Conservation (phyloP, 805 yeast genomes). For the Yarrowia osloensis region DNA sequence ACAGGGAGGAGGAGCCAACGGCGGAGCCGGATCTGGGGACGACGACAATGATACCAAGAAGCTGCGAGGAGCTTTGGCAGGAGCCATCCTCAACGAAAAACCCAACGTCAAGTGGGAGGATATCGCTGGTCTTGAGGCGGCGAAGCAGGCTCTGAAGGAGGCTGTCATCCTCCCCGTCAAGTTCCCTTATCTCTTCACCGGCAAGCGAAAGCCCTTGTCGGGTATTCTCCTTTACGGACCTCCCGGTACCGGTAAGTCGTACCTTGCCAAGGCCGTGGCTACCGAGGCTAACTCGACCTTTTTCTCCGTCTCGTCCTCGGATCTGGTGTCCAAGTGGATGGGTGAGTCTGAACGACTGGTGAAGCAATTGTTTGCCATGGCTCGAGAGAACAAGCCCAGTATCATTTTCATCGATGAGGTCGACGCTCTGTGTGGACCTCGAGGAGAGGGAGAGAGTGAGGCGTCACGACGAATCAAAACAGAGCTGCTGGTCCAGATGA, state of each 20-base stretch:
- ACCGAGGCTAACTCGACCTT: constrained; percentile 97
- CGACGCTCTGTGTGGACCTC: constrained; percentile 95
- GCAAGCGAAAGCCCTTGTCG: constrained; percentile 87
- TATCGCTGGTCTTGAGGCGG: constrained; percentile 92
- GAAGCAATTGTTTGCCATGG: constrained; percentile 92
- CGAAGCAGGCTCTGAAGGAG: constrained; percentile 95
- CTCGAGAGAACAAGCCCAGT: constrained; percentile 92
- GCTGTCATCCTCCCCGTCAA: constrained; percentile 95
- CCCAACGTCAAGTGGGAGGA: constrained; percentile 95
- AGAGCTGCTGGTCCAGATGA: constrained; percentile 95
- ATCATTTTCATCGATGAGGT: constrained; percentile 97
- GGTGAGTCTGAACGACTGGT: constrained; percentile 97
- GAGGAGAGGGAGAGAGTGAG: constrained; percentile 98
- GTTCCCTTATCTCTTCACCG: constrained; percentile 93
- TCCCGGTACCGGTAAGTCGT: constrained; percentile 98
- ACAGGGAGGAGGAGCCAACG: constrained; percentile 53
- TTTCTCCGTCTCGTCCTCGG: constrained; percentile 94
- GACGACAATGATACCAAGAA: constrained; percentile 85
- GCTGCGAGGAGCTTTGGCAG: constrained; percentile 84
- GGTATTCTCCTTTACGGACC: constrained; percentile 90
- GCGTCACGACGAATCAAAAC: constrained; percentile 96
- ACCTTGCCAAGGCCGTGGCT: constrained; percentile 96
- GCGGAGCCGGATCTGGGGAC: constrained; percentile 54
- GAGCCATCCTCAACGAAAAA: constrained; percentile 86
- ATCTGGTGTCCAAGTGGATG: constrained; percentile 98